Conservation (phyloP, 106 monocot species). For the Platanthera guangdongensis region DNA sequence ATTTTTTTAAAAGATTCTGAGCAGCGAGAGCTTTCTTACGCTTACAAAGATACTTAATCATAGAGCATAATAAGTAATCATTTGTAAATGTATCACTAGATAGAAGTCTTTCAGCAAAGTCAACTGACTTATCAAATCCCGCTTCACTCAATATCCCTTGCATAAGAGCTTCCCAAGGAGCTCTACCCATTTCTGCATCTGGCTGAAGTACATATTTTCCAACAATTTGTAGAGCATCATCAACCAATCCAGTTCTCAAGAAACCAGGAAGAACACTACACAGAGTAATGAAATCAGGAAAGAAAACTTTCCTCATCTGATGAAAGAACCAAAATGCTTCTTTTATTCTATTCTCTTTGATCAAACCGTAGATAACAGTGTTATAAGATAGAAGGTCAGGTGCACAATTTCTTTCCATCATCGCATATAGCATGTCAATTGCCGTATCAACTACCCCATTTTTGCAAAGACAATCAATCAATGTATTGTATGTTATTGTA, state of each 20-base stretch:
- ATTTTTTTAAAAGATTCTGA: conserved; percentile 43
- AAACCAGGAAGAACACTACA: conserved; percentile 72
- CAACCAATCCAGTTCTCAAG: conserved; percentile 42
- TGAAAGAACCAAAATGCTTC: conserved; percentile 80
- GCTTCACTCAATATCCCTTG: conserved; percentile 60
- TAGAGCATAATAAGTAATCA: conserved; percentile 61
- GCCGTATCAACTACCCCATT: conserved; percentile 54
- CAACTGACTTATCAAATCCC: conserved; percentile 36
- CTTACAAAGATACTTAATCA: conserved; percentile 64
- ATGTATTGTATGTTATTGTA: conserved; percentile 72
- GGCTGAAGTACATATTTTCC: conserved; percentile 23
- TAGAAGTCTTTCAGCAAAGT: conserved; percentile 45
- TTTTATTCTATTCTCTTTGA: conserved; percentile 47
- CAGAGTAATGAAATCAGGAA: conserved; percentile 68
- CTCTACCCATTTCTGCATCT: conserved; percentile 36
- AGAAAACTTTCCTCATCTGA: conserved; percentile 73
- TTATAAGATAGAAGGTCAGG: conserved; percentile 87
- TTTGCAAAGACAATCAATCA: conserved; percentile 79
- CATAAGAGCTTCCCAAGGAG: conserved; percentile 57
- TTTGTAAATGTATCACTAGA: conserved; percentile 26
- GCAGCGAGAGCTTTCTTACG: conserved; percentile 53
- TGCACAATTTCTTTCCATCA: conserved; percentile 34
- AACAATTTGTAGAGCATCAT: conserved; percentile 47
- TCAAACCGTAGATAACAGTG: conserved; percentile 71
- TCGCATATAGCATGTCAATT: conserved; percentile 57